Evolutionary conservation across 352 stramenopile genomes (phyloP), one percentile per base, ranked within the genome.

Genomic region (Globisporangium ultimum): DNA sequence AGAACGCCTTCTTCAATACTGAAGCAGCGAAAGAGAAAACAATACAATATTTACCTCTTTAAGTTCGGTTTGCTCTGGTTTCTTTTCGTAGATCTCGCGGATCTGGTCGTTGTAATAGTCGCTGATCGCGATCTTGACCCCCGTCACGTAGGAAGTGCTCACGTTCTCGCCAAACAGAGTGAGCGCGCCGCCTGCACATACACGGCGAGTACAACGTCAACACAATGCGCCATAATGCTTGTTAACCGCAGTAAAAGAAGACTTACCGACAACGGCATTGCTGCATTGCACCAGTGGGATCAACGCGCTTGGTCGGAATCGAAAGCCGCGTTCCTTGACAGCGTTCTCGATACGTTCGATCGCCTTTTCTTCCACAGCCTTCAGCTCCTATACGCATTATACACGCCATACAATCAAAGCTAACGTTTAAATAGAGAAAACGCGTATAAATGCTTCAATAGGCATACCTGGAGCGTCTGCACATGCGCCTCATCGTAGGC

Each of bases 61-160:
- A 4, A 93, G 68, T 57, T 76, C 67, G 4, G 58, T 61, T 63
- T 87, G 67, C 0, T 89, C 63, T 0, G 70, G 76, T 36, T 86
- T 81, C 5, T 63, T 63, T 22, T 78, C 80, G 61, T 93, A 89
- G n/a, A 95, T 81, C 56, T 95, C 85, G 17, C 85, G 83, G 50
- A 95, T 93, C 58, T 95, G 85, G 64, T 95, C 85, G 67, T 95
- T 95, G 70, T 93, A 95, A 68, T 91, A 92, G 55, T 95, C 85
- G 36, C 78, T 84, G 47, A 93, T 82, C 3, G 81, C 85, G 57
- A 77, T 74, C 63, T 93, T 95, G 41, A 91, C 69, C 17, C 85
- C 85, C 7, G 70, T 75, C 53, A 86, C 54, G 60, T 89, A 91
- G n/a, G 83, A 83, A 13, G 68, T 77, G 47, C 80, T 88, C 54